Percentiles rank a stretch among this genome's conserved stretches.
Conservation (phyloP, 2,329 filamentous ascomycete genomes). For the Aspergillus nomiae region DNA sequence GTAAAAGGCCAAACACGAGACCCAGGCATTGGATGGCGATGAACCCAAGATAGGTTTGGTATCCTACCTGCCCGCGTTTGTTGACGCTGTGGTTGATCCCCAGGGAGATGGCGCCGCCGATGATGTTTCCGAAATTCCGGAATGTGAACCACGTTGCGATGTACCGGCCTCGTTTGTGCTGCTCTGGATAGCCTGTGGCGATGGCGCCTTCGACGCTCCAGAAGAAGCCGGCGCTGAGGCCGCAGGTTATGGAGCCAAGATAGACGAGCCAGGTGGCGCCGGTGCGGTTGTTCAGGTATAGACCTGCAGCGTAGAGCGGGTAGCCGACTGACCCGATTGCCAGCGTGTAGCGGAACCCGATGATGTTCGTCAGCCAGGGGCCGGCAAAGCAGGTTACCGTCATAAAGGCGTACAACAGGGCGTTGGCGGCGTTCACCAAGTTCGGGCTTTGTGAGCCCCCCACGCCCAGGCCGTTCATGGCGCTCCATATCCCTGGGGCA, state of each 20-base stretch:
- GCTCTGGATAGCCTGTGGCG: constrained; percentile 42
- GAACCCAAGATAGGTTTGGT: constrained; percentile 48
- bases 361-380: constrained; percentile 27
- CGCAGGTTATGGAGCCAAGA: constrained; percentile 41
- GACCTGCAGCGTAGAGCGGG: constrained; percentile 43
- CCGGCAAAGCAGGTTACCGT: constrained; percentile 47
- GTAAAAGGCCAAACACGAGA: constrained; percentile 44
- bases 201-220: constrained; percentile 47
- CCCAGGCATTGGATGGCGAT: constrained; percentile 53
- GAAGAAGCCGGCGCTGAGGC: constrained; percentile 45
- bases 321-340: constrained; percentile 48
- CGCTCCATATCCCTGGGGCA: constrained; percentile 47
- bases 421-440: constrained; percentile 50
- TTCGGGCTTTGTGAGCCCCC: constrained; percentile 45
- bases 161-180: constrained; percentile 24
- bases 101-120: constrained; percentile 55
- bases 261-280: constrained; percentile 45
- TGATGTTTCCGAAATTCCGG: constrained; percentile 46
- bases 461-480: constrained; percentile 47
- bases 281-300: constrained; percentile 43
- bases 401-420: constrained; percentile 50
- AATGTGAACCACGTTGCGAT: constrained; percentile 44
- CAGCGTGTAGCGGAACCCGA: constrained; percentile 38
- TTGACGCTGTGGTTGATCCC: constrained; percentile 47
- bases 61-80: constrained; percentile 27